Evolutionary conservation across 2,329 filamentous ascomycete species (phyloP), one percentile per base, ranked within the genome.

Genomic region (Orbilia oligospora): DNA sequence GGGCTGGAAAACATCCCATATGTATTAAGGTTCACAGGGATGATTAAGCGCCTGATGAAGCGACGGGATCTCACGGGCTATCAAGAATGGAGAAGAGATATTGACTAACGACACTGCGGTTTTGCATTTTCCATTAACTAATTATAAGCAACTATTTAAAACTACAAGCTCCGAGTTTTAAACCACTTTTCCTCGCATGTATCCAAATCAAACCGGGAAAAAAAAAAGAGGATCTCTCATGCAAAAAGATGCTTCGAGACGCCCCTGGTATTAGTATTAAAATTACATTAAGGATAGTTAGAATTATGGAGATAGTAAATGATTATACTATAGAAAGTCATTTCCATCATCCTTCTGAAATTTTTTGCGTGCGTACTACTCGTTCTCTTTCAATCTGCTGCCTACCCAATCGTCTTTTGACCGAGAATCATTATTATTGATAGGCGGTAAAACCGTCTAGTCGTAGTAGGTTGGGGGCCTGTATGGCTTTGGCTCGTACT

Each of bases 161-260:
- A 58, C 53, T 58, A 58, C 53, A 58, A 58, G 53, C 27, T 20
- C 53, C 53, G 53, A 58, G 53, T 58, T 58, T 58, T 58, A 58
- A 38, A 38, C 53, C 53, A 18, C 24, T 33, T 55, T 30, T 55
- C 24, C 30, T 58, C 53, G 53, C 30, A 38, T 27, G 53, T 8
- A 58, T 58, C 53, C 53, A 58, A 38, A 58, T 22, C 20, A 38
- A 58, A 38, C 33, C 9, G 10, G 9, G 38, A 58, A 38, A 58
- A 18, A 20, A 58, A 58, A 38, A 58, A 58, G 30, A 38, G 30
- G 33, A 9, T 36, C 9, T 9, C 27, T 30, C 27, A 56, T n/a
- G 3, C 22, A 18, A 22, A 38, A 20, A 38, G 20, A 14, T 38
- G 30, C 53, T 58, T 58, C n/a, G 18, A 30, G 53, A 58, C 38